Evolutionary conservation across 2,329 filamentous ascomycete genomes (phyloP), one percentile per base, ranked within the genome.

Genomic region (Fusarium begoniae): DNA sequence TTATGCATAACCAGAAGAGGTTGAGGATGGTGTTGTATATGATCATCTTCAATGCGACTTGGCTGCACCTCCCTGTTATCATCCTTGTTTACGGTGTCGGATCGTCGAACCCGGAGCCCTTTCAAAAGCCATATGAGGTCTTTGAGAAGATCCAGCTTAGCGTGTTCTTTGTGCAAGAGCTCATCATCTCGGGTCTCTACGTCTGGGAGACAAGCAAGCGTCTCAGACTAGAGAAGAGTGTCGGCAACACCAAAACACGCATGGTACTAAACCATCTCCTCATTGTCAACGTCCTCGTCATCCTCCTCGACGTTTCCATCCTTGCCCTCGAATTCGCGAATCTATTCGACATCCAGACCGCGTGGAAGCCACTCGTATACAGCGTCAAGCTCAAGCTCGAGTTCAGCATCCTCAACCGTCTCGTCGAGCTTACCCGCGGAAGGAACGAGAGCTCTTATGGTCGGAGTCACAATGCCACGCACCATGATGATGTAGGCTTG

Each of bases 61-160:
- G 90, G 26, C 77, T 90, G 13, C 87, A 90, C 73, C 78, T 88
- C 1, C 86, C 87, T 2, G 87, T 88, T 6, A 88, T 86, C 1
- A 82, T 91, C 5, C 77, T 92, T 14, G 87, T 87, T 1, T 90
- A 87, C 60, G 89, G 87, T 13, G 79, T 84, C 6, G 87, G 87
- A 68, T 82, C 82, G 0, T 62, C 57, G 6, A 74, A 77, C 11
- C 72, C 78, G 0, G 48, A 32, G 6, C 76, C 72, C 0, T 81
- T 79, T 28, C 14, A 63, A 9, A 66, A 57, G 2, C 75, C 78
- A 0, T 88, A 88, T 56, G 82, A 83, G 13, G 77, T 87, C 44
- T 80, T 87, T 78, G 88, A 90, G 68, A 87, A 87, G 76, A 82
- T 89, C 8, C 87, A 90, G 73, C 84, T 90, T 72, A 87, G 84